Conservation (phyloP, 2,329 filamentous ascomycete genomes). For the Lasiodiplodia sp. region DNA sequence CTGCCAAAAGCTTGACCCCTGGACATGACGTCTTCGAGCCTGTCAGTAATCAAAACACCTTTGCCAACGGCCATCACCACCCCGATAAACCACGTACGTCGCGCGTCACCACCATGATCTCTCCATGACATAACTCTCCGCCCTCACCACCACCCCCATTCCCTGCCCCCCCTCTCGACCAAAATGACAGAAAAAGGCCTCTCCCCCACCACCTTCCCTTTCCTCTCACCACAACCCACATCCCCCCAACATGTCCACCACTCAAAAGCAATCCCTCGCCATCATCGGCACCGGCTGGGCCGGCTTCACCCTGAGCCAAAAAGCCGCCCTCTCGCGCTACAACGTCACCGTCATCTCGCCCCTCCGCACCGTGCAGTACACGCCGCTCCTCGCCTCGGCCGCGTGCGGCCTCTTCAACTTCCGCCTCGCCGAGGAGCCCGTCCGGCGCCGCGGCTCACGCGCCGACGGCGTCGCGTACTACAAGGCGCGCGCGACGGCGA, state of each 20-base stretch:
- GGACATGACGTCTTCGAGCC: slow-evolving; percentile 2
- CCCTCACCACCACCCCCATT: background rate
- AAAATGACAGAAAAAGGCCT: background rate
- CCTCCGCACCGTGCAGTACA: slow-evolving; percentile 53
- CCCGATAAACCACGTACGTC: background rate
- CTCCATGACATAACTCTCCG: slow-evolving; percentile 12
- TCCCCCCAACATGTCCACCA: background rate
- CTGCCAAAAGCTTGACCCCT: slow-evolving; percentile 5
- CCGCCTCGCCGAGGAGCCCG: slow-evolving; percentile 54
- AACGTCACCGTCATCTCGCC: slow-evolving; percentile 54
- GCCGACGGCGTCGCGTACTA: slow-evolving; percentile 40
- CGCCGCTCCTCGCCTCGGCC: slow-evolving; percentile 51
- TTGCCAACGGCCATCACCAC: slow-evolving; percentile 3
- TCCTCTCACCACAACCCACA: background rate
- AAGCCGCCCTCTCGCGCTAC: slow-evolving; percentile 48
- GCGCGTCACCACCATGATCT: slow-evolving; percentile 15
- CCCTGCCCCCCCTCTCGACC: background rate
- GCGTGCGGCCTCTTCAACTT: slow-evolving; percentile 57
- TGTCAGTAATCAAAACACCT: too few species aligned
- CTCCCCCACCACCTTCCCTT: background rate
- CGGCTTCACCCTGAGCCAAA: slow-evolving; percentile 50
- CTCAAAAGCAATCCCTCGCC: slow-evolving; percentile 32
- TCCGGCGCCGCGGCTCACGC: slow-evolving; percentile 46
- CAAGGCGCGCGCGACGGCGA: slow-evolving; percentile 50
- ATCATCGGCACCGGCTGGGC: slow-evolving; percentile 54